A percentile compares a stretch with the other conserved stretches of the same genome.
These are phyloP conservation scores for Emericellopsis terricola DNA, from an alignment of 495 filamentous ascomycete species.

Conservation along the genomic window DNA sequence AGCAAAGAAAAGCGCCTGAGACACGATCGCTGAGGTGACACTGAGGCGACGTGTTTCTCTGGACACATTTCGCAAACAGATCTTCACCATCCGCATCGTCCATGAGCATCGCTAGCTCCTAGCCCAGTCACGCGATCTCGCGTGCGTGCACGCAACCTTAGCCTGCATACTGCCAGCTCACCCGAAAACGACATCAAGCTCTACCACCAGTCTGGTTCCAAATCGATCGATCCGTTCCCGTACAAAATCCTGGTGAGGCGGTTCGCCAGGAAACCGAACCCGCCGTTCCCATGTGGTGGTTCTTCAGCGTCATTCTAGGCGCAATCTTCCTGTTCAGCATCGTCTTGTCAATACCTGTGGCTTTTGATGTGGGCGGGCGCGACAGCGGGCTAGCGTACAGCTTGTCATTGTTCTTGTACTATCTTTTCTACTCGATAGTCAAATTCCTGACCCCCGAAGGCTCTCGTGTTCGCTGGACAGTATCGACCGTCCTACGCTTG, in stretches of 20 bases:
- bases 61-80: too few species aligned
- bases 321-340: slow-evolving; percentile 71
- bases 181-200: too few species aligned
- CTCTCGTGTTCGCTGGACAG: slow-evolving; percentile 53
- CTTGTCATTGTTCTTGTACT: slow-evolving; percentile 69
- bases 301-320: slow-evolving; percentile 53
- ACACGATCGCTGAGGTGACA: too few species aligned
- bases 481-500: slow-evolving; percentile 44
- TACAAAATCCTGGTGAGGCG: too few species aligned
- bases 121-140: not conserved
- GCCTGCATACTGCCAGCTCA: too few species aligned
- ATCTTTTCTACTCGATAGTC: slow-evolving; percentile 69
- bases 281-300: slow-evolving; percentile 42
- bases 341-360: slow-evolving; percentile 81
- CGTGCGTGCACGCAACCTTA: too few species aligned
- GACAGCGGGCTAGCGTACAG: slow-evolving; percentile 88
- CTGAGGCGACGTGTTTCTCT: too few species aligned
- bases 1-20: too few species aligned
- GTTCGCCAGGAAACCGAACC: not conserved
- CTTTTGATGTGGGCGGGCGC: slow-evolving; percentile 92
- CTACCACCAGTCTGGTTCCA: too few species aligned
- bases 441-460: slow-evolving; percentile 64
- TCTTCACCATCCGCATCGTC: too few species aligned
- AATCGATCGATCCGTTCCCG: too few species aligned
- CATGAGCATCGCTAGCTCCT: too few species aligned